Conservation (phyloP, 2,329 filamentous ascomycete genomes). For the Ascocoryne sarcoides region DNA sequence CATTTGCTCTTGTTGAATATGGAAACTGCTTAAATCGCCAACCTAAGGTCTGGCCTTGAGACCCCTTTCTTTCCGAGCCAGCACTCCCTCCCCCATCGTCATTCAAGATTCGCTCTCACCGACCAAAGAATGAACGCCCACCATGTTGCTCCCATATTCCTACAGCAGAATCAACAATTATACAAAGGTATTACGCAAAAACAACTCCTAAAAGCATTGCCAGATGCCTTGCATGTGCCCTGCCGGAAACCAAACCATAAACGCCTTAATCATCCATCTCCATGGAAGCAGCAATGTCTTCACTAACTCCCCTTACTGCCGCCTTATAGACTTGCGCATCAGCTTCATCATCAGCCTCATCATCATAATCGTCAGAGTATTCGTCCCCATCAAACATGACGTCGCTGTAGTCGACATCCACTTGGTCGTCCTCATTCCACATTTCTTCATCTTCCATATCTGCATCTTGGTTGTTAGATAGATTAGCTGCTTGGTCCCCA, state of each 20-base stretch:
- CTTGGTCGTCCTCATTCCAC: constrained; percentile 36
- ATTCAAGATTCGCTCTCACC: background rate
- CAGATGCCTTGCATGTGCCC: too few relatives aligned
- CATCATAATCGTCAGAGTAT: constrained; percentile 31
- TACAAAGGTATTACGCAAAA: background rate
- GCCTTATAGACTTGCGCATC: constrained; percentile 35
- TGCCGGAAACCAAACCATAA: background rate
- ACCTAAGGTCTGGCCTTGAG: background rate
- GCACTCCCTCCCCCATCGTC: background rate
- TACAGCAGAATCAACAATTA: background rate
- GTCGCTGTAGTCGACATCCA: constrained; percentile 35
- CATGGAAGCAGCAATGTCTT: constrained; percentile 55
- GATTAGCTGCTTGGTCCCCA: constrained; percentile 49
- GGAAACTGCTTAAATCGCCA: too few relatives aligned
- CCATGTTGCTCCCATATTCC: background rate
- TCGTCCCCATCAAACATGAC: constrained; percentile 41
- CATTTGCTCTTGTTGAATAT: too few relatives aligned
- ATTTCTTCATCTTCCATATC: constrained; percentile 31
- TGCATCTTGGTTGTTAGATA: constrained; percentile 33
- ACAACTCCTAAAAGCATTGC: too few relatives aligned
- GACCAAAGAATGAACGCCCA: background rate
- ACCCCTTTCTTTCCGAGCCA: too few relatives aligned
- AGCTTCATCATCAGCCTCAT: constrained; percentile 28
- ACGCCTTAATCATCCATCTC: constrained; percentile 40
- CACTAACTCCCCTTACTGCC: constrained; percentile 48